phyloP scores from a whole-genome alignment of 2,329 filamentous ascomycete species.

The Colletotrichum sp. region DNA sequence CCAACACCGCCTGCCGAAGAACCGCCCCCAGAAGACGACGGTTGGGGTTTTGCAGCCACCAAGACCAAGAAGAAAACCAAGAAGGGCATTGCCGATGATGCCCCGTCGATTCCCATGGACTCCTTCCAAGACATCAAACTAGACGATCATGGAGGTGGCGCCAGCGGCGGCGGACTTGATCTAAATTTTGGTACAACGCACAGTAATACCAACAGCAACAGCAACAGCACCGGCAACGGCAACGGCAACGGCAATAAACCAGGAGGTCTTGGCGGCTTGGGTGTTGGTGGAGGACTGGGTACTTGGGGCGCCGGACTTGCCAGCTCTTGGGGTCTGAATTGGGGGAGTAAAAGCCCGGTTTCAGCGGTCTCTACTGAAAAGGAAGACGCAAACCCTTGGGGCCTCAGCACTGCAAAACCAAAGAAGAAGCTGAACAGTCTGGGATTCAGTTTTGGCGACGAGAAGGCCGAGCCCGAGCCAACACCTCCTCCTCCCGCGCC shows the following conservation, averaged over 20 bases:
- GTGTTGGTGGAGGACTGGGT: constrained; percentile 45
- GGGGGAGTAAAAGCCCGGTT: constrained; percentile 34
- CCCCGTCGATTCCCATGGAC: constrained; percentile 37
- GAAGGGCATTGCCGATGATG: constrained; percentile 42
- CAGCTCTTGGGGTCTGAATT: constrained; percentile 48
- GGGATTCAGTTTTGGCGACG: constrained; percentile 53
- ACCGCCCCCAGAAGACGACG: constrained; percentile 52
- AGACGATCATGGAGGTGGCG: constrained; percentile 50
- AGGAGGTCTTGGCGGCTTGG: not conserved
- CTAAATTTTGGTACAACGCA: constrained; percentile 58
- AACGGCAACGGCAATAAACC: not conserved
- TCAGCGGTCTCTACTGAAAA: constrained; percentile 41
- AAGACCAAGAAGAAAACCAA: constrained; percentile 62
- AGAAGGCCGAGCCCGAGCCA: constrained; percentile 24
- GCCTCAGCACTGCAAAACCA: constrained; percentile 48
- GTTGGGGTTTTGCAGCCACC: constrained; percentile 54
- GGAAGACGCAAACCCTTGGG: constrained; percentile 55
- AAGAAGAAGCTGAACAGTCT: constrained; percentile 53
- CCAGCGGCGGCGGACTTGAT: constrained; percentile 54
- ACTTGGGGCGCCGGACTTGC: constrained; percentile 55
- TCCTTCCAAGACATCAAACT: constrained; percentile 73
- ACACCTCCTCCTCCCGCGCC: not conserved
- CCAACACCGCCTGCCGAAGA: constrained; percentile 31
- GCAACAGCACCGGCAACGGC: not conserved
- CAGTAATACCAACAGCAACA: constrained; percentile 26